A percentile compares a stretch with the other conserved stretches of the same genome.
Evolutionary conservation across 164 flowering plant genomes (phyloP).

Genomic region (Vitis cinerea): DNA sequence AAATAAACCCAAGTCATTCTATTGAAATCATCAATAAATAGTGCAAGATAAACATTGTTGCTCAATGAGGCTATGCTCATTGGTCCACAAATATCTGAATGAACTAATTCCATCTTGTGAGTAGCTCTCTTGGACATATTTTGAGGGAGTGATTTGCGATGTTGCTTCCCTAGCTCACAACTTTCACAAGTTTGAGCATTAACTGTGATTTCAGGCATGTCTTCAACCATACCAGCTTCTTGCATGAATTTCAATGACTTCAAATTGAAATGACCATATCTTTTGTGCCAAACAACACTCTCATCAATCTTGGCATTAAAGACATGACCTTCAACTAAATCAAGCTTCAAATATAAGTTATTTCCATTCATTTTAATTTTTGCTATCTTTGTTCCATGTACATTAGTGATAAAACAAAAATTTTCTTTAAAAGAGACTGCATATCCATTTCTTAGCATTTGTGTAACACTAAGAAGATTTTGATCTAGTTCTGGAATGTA

Average conservation of each 20-base stretch:
- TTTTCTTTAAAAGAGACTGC: neutral
- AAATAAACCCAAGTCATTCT: conserved; percentile 9
- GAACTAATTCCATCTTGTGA: neutral
- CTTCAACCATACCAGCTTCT: no score
- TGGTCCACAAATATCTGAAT: neutral
- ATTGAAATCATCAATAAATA: conserved; percentile 4
- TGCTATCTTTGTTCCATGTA: neutral
- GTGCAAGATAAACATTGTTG: neutral
- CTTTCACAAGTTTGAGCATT: neutral
- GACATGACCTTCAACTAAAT: no score
- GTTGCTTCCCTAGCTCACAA: neutral
- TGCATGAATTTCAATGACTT: no score
- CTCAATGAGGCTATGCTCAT: neutral
- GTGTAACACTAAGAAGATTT: neutral
- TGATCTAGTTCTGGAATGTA: neutral
- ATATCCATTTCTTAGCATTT: neutral
- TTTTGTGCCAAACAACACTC: no score
- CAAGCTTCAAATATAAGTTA: neutral
- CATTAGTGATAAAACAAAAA: neutral
- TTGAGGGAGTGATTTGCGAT: neutral
- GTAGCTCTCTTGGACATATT: neutral
- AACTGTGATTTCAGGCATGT: no score
- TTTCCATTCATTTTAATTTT: neutral
- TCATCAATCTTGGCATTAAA: no score
- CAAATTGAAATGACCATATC: no score